Conservation (phyloP, 129 eudicot species). For the Apium graveolens region DNA sequence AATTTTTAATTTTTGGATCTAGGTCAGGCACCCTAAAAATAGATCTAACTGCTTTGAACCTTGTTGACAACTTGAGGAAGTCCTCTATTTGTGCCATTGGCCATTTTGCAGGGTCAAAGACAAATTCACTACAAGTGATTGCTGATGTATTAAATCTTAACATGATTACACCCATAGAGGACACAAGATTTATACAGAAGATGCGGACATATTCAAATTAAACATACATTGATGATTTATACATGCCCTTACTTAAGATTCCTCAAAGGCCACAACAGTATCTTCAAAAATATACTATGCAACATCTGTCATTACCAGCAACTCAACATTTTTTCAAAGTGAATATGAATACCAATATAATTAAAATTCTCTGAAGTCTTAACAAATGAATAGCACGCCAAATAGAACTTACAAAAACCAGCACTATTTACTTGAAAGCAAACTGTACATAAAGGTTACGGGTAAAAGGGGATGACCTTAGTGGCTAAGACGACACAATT, state of each 20-base stretch:
- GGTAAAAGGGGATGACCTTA: too few species aligned
- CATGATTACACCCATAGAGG: neutral
- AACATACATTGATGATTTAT: neutral
- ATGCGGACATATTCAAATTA: neutral
- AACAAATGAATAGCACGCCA: neutral
- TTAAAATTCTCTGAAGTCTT: neutral
- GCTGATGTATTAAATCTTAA: slow-evolving; percentile 15
- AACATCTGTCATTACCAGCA: neutral
- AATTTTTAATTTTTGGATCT: slow-evolving; percentile 5
- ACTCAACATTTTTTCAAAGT: neutral
- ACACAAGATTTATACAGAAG: neutral
- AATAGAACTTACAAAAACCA: neutral
- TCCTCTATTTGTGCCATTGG: slow-evolving; percentile 73
- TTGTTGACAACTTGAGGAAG: slow-evolving; percentile 45
- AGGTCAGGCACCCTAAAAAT: slow-evolving; percentile 63
- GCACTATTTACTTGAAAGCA: neutral
- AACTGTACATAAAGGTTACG: too few species aligned
- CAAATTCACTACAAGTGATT: slow-evolving; percentile 57
- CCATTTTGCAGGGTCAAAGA: slow-evolving; percentile 81
- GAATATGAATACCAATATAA: neutral
- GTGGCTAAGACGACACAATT: too few species aligned
- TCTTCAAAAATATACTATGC: neutral
- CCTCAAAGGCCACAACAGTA: neutral
- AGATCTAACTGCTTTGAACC: slow-evolving; percentile 68
- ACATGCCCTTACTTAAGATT: neutral